A percentile compares a stretch with the other conserved stretches of the same genome.
Conservation (phyloP, 768 basidiomycete genomes). For the Podaxis pistillaris region DNA sequence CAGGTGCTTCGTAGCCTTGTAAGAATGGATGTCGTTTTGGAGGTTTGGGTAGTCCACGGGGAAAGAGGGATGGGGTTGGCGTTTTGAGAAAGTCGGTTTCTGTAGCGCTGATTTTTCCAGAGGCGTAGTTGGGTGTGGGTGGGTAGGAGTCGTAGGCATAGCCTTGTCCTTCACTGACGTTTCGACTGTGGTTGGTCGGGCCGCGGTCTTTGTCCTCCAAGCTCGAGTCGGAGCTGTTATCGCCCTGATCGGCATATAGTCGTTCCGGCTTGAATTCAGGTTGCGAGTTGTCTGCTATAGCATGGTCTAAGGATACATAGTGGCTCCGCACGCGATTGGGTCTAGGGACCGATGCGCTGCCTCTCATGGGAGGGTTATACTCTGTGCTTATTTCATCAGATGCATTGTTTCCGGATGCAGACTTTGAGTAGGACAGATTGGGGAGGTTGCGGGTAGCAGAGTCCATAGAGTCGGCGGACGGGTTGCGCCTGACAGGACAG, state of each 20-base stretch:
- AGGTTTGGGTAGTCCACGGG: slow-evolving; percentile 13
- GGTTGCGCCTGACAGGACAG: background rate
- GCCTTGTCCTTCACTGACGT: background rate
- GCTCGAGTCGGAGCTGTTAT: background rate
- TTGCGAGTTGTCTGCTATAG: slow-evolving; percentile 4
- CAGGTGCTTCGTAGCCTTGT: slow-evolving; percentile 32
- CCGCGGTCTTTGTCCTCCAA: background rate
- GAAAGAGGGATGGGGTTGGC: slow-evolving; percentile 13
- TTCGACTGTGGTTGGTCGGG: background rate
- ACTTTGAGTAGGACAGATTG: background rate
- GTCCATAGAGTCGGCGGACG: background rate
- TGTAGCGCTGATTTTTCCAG: background rate
- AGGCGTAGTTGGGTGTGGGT: background rate
- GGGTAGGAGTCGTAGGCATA: background rate
- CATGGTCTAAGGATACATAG: slow-evolving; percentile 1
- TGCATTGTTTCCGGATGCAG: background rate
- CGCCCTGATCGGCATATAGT: background rate
- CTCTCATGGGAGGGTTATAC: slow-evolving; percentile 2
- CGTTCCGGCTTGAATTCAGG: slow-evolving; percentile 7
- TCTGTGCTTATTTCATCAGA: background rate
- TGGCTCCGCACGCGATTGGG: background rate
- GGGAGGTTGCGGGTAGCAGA: background rate
- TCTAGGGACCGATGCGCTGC: background rate
- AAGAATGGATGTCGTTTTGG: slow-evolving; percentile 8
- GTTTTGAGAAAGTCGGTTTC: slow-evolving; percentile 12